phyloP scores from a whole-genome alignment of 2,329 filamentous ascomycete genomes.

The Aspergillus candidus region DNA sequence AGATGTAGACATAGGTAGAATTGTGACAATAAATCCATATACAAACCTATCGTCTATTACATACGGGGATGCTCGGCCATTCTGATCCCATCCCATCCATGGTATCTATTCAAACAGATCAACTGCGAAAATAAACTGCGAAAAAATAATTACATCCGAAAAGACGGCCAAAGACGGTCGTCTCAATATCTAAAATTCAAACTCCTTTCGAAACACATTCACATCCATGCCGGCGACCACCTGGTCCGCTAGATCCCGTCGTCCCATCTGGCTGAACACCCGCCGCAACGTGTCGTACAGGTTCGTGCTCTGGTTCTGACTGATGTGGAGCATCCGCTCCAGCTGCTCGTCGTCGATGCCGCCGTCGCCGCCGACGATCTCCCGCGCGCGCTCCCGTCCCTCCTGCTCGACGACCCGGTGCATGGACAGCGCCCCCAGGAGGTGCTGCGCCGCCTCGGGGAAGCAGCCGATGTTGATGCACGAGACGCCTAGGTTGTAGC shows the following conservation, averaged over 20 bases:
- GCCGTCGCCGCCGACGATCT: slow-evolving; percentile 59
- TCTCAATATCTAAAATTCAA: slow-evolving; percentile 62
- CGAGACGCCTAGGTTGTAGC: slow-evolving; percentile 92
- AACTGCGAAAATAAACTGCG: neutral
- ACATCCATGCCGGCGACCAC: slow-evolving; percentile 89
- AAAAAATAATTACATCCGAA: slow-evolving; percentile 1
- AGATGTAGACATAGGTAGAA: too few species aligned
- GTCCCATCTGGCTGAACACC: slow-evolving; percentile 94
- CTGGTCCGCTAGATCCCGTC: slow-evolving; percentile 78
- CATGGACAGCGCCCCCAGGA: slow-evolving; percentile 88
- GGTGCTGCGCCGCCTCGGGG: slow-evolving; percentile 84
- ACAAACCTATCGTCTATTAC: too few species aligned
- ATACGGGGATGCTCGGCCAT: too few species aligned
- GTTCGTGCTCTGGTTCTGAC: slow-evolving; percentile 92
- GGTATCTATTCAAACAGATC: neutral
- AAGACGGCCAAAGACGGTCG: slow-evolving; percentile 1
- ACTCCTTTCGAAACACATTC: slow-evolving; percentile 78
- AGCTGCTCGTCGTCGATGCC: slow-evolving; percentile 63
- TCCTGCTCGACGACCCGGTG: slow-evolving; percentile 88
- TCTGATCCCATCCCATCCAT: too few species aligned
- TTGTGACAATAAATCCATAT: too few species aligned
- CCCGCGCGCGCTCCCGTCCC: slow-evolving; percentile 73
- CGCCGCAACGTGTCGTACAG: slow-evolving; percentile 88
- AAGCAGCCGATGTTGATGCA: slow-evolving; percentile 98
- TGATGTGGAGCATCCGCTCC: slow-evolving; percentile 70